Evolutionary conservation across 2,329 filamentous ascomycete genomes (phyloP).

Genomic region (Amesomyces nigricolor): DNA sequence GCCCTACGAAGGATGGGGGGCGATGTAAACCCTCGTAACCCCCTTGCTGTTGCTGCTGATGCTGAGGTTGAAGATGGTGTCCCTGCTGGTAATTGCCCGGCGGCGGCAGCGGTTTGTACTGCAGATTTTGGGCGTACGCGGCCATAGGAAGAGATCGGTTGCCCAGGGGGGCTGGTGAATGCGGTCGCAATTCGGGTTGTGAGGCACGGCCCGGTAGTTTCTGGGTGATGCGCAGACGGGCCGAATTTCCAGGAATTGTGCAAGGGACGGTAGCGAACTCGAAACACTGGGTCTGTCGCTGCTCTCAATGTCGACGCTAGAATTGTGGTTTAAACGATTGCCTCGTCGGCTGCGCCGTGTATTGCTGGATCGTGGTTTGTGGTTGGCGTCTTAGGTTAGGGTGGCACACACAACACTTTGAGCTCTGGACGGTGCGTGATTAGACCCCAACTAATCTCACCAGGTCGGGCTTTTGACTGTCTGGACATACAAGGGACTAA

Average conservation of each 20-base stretch:
- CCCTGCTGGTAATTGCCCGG: constrained; percentile 19
- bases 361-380: too few relatives aligned
- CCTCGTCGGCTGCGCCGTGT: too few relatives aligned
- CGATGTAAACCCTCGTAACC: constrained; percentile 33
- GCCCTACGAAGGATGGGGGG: constrained; percentile 48
- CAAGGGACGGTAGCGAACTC: too few relatives aligned
- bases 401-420: background rate
- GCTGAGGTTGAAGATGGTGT: constrained; percentile 17
- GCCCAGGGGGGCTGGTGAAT: background rate
- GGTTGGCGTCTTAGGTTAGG: too few relatives aligned
- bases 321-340: too few relatives aligned
- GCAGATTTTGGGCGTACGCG: constrained; percentile 24
- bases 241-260: background rate
- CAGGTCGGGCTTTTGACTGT: too few relatives aligned
- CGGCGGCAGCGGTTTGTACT: constrained; percentile 17
- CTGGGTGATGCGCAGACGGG: background rate
- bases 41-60: constrained; percentile 23
- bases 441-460: too few relatives aligned
- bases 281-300: too few relatives aligned
- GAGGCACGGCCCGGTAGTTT: background rate
- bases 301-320: too few relatives aligned
- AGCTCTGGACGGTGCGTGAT: background rate
- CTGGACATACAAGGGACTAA: too few relatives aligned
- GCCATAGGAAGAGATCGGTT: constrained; percentile 19
- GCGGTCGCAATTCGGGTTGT: background rate